These are phyloP conservation scores for Aspergillus brunneoviolaceus DNA, from an alignment of 2,329 filamentous ascomycete genomes.

Conservation along the genomic window DNA sequence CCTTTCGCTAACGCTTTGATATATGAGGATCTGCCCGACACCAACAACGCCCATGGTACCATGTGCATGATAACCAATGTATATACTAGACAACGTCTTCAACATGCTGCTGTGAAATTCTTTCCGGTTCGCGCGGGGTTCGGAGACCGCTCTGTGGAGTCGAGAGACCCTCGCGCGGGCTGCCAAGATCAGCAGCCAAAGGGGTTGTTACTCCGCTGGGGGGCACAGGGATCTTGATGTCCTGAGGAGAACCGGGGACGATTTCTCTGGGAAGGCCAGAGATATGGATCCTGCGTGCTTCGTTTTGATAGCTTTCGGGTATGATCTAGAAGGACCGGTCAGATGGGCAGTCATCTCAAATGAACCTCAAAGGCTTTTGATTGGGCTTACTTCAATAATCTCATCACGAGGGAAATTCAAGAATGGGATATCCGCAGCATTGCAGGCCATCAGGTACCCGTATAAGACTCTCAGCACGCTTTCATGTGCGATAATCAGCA, in stretches of 20 bases:
- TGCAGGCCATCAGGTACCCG: constrained; percentile 97
- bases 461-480: constrained; percentile 96
- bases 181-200: constrained; percentile 42
- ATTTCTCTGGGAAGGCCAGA: constrained; percentile 64
- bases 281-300: constrained; percentile 86
- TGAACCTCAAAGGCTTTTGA: background rate
- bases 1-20: background rate
- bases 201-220: constrained; percentile 53
- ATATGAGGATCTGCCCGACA: background rate
- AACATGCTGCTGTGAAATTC: constrained; percentile 46
- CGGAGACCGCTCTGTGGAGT: constrained; percentile 46
- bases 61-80: constrained; percentile 3
- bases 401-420: constrained; percentile 93
- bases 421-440: constrained; percentile 87
- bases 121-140: constrained; percentile 45
- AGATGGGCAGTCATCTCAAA: constrained; percentile 3
- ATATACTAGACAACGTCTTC: constrained; percentile 43
- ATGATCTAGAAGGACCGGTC: constrained; percentile 64
- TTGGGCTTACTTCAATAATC: constrained; percentile 76
- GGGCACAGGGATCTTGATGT: constrained; percentile 75
- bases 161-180: constrained; percentile 39
- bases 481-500: constrained; percentile 98
- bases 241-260: constrained; percentile 75
- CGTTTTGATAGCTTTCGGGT: constrained; percentile 94
- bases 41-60: constrained; percentile 3